Conservation (phyloP, 768 basidiomycete genomes). For the Collybia nuda region DNA sequence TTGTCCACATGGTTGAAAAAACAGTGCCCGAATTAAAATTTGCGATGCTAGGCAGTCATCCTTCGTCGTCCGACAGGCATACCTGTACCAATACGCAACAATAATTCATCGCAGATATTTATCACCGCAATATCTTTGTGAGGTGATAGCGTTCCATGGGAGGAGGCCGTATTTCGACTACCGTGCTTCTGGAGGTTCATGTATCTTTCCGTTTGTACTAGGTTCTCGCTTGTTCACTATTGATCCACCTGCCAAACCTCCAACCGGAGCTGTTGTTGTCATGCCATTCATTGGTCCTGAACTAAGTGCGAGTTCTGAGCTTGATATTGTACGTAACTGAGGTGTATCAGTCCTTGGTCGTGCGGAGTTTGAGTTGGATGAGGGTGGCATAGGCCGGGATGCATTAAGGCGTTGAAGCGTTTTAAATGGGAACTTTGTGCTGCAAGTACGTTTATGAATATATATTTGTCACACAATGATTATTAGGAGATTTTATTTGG, state of each 20-base stretch:
- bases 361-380: constrained; percentile 21
- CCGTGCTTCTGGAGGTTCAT: not conserved
- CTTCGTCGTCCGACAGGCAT: constrained; percentile 35
- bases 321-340: constrained; percentile 24
- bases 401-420: constrained; percentile 82
- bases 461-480: not conserved
- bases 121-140: constrained; percentile 54
- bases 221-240: constrained; percentile 12
- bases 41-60: constrained; percentile 31
- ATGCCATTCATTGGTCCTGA: constrained; percentile 19
- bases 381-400: constrained; percentile 34
- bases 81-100: constrained; percentile 10
- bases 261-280: not conserved
- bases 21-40: not conserved
- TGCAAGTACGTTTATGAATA: constrained; percentile 26
- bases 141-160: not conserved
- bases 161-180: not conserved
- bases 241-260: constrained; percentile 14
- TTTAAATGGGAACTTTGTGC: constrained; percentile 94
- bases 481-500: constrained; percentile 2
- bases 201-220: constrained; percentile 13
- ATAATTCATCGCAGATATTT: constrained; percentile 42
- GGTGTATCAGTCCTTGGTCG: constrained; percentile 31
- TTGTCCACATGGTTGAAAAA: not conserved
- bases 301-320: constrained; percentile 2